phyloP scores from a whole-genome alignment of 345 rosid species.

The Physaria fendleri region DNA sequence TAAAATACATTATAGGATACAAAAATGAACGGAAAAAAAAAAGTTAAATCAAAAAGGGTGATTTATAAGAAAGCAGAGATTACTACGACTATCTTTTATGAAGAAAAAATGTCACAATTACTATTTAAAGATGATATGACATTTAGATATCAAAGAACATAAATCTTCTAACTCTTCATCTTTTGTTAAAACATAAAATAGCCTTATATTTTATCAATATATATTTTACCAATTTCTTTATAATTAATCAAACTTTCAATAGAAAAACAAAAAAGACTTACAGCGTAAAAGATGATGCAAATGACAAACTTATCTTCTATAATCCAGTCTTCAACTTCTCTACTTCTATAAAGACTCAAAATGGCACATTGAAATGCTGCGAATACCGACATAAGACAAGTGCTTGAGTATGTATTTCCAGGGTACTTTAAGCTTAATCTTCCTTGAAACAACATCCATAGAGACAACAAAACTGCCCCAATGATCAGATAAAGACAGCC shows the following conservation, averaged over 20 bases:
- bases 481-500: slow-evolving; percentile 37
- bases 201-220: not conserved
- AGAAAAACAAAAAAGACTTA: slow-evolving; percentile 28
- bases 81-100: not conserved
- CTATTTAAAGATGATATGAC: not conserved
- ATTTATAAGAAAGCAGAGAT: not conserved
- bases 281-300: slow-evolving; percentile 34
- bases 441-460: slow-evolving; percentile 53
- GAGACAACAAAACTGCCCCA: slow-evolving; percentile 35
- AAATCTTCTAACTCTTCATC: not conserved
- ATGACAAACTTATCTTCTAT: slow-evolving; percentile 40
- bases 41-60: not conserved
- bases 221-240: too few relatives aligned
- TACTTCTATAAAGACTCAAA: slow-evolving; percentile 34
- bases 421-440: slow-evolving; percentile 42
- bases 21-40: not conserved
- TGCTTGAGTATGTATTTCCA: slow-evolving; percentile 43
- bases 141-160: not conserved
- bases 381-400: slow-evolving; percentile 47
- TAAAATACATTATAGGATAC: not conserved
- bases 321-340: slow-evolving; percentile 39
- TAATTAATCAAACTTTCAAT: too few relatives aligned
- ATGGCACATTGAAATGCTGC: slow-evolving; percentile 50
- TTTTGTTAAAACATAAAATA: not conserved
- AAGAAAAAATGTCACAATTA: not conserved